Base-by-base conservation (phyloP, 2,329 filamentous ascomycete species). In the Aspergillus melleus region DNA sequence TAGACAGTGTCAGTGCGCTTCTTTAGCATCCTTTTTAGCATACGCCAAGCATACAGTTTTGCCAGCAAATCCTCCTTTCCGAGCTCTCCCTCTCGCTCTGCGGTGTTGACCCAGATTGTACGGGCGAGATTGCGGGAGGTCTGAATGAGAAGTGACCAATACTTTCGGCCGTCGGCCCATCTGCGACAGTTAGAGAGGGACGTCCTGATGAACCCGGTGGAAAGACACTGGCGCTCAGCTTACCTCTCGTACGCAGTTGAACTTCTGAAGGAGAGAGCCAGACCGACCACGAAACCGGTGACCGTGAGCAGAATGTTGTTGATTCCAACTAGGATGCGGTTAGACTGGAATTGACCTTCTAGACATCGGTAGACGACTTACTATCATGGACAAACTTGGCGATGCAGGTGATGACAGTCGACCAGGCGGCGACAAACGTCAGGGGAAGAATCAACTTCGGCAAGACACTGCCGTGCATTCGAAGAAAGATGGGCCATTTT, bases 51-150 rank as follows among this genome's bases (percentile, higher is more conserved):
- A 44, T 77, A 79, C 76, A 91, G 72, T 75, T 94, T 94, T 57
- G 80, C 83, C 12, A 95, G 80, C 1, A 92, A 69, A 64, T 89
- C 87, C 49, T 89, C 81, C 68, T 91, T 91, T 20, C 82, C 81
- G 2, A 80, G 57, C 50, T 84, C 79, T 30, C 81, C 80, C 66
- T 84, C 79, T 16, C 88, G 80, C 71, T 90, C 89, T 3, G 77
- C 69, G 8, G 85, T 81, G 68, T 96, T 90, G 32, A 96, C 83
- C 93, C 93, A 97, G 71, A 95, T 90, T 10, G 90, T 82, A 22
- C 93, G 87, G 4, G 84, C 81, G 52, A 88, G 72, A 59, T 84
- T 86, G 57, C 86, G 83, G 14, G 82, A 81, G 3, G 81, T 79
- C 29, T 86, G 79, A 46, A 81, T 80, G 51, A 88, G 71, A 58